phyloP scores from a whole-genome alignment of 163 green algal species.

The Chloromonas sp. region DNA sequence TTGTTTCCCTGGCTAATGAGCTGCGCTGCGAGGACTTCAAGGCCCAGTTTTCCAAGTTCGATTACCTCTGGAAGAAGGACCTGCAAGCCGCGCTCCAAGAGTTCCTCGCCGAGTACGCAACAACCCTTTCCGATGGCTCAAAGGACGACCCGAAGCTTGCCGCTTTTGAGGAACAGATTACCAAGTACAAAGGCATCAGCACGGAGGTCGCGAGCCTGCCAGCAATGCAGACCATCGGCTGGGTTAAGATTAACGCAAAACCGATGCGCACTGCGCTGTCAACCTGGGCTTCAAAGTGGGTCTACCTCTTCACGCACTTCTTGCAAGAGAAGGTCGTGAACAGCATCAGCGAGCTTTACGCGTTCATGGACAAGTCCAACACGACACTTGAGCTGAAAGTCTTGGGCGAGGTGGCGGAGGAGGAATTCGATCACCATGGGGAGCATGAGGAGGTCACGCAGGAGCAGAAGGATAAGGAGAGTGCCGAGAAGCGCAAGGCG shows the following conservation, averaged over 20 bases:
- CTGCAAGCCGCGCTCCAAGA: slow-evolving; percentile 43
- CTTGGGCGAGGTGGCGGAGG: slow-evolving; percentile 34
- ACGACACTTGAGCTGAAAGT: slow-evolving; percentile 54
- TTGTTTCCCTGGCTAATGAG: slow-evolving; percentile 61
- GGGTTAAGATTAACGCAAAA: slow-evolving; percentile 73
- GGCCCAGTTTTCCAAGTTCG: slow-evolving; percentile 62
- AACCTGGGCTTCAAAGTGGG: slow-evolving; percentile 80
- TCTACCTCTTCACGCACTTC: slow-evolving; percentile 84
- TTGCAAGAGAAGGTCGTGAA: slow-evolving; percentile 73
- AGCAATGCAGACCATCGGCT: slow-evolving; percentile 58
- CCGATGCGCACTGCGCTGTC: slow-evolving; percentile 80
- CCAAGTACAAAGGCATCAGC: slow-evolving; percentile 64
- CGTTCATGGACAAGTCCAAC: slow-evolving; percentile 74
- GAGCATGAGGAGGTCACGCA: slow-evolving; percentile 13
- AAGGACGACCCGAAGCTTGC: slow-evolving; percentile 64
- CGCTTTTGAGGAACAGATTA: slow-evolving; percentile 67
- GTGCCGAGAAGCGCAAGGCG: slow-evolving; percentile 33
- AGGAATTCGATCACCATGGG: not conserved
- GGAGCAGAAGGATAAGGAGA: slow-evolving; percentile 23
- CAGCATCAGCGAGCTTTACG: slow-evolving; percentile 71
- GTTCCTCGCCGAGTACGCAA: slow-evolving; percentile 48
- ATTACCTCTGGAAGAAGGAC: slow-evolving; percentile 82
- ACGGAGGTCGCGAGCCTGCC: slow-evolving; percentile 67
- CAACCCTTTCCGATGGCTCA: slow-evolving; percentile 42
- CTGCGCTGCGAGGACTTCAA: slow-evolving; percentile 67